These are phyloP conservation scores for Torulaspora franciscae DNA, from an alignment of 805 yeast genomes.

Conservation along the genomic window DNA sequence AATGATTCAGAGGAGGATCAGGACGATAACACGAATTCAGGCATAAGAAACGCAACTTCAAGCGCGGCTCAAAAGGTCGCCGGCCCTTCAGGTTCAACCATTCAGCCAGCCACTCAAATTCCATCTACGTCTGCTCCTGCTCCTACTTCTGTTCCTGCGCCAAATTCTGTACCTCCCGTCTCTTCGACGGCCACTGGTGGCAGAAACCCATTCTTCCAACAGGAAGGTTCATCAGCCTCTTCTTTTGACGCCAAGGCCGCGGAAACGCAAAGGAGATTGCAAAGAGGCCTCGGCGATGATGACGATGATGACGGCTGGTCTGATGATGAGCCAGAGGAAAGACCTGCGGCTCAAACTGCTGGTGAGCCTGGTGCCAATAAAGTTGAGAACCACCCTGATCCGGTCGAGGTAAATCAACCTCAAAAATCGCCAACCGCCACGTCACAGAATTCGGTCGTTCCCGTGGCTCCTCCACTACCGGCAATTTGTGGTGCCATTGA, in stretches of 20 bases:
- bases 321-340: slow-evolving; percentile 34
- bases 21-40: background rate
- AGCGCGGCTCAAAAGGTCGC: background rate
- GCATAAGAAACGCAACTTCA: background rate
- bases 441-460: slow-evolving; percentile 8
- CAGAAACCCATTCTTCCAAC: slow-evolving; percentile 57
- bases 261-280: slow-evolving; percentile 68
- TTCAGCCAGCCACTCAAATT: background rate
- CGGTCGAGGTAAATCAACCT: background rate
- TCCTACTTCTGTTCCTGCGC: background rate
- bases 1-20: slow-evolving; percentile 38
- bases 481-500: background rate
- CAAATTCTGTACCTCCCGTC: background rate
- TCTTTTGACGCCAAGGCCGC: slow-evolving; percentile 52
- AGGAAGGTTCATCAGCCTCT: slow-evolving; percentile 31
- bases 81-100: background rate
- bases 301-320: slow-evolving; percentile 37
- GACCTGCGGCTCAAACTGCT: slow-evolving; percentile 20
- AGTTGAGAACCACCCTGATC: slow-evolving; percentile 18
- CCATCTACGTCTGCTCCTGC: background rate
- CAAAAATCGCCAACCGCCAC: background rate
- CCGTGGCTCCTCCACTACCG: slow-evolving; percentile 14
- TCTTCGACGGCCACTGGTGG: slow-evolving; percentile 21
- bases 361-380: slow-evolving; percentile 30
- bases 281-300: slow-evolving; percentile 44